A percentile compares a stretch with the other conserved stretches of the same genome.
Evolutionary conservation across 176 grass and related monocot genomes (phyloP).

Genomic region (Phoenix roebelenii): DNA sequence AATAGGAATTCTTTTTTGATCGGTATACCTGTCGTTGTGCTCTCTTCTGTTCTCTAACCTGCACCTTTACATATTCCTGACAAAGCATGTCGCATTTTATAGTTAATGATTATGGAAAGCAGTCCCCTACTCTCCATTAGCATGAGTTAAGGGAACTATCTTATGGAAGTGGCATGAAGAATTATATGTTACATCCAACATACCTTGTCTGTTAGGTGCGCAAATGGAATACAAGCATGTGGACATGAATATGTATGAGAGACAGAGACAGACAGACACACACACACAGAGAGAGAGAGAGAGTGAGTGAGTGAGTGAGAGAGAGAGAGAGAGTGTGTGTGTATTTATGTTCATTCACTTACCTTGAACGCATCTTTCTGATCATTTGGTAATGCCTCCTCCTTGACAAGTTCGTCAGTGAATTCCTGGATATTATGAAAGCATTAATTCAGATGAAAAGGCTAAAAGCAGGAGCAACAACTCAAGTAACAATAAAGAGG

Average conservation of each 20-base stretch:
- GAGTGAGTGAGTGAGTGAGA: too few relatives aligned
- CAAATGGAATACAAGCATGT: too few relatives aligned
- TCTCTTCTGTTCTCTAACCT: constrained; percentile 66
- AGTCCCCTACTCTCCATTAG: background rate
- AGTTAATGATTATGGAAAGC: constrained; percentile 12
- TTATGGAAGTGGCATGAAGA: background rate
- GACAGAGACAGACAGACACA: too few relatives aligned
- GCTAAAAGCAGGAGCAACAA: too few relatives aligned
- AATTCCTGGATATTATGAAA: constrained; percentile 49
- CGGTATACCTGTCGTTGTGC: constrained; percentile 52
- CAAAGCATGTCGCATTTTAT: constrained; percentile 1
- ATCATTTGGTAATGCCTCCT: constrained; percentile 51
- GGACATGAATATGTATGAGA: too few relatives aligned
- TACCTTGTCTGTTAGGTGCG: too few relatives aligned
- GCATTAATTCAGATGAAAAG: too few relatives aligned
- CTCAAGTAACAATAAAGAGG: too few relatives aligned
- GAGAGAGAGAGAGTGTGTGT: too few relatives aligned
- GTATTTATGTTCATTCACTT: background rate
- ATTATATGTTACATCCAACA: too few relatives aligned
- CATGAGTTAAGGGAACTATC: background rate
- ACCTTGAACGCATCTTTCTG: constrained; percentile 89
- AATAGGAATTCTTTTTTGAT: background rate
- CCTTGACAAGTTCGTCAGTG: constrained; percentile 47
- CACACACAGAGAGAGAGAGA: too few relatives aligned
- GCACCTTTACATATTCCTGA: constrained; percentile 75